These are phyloP conservation scores for Cytospora chrysosperma DNA, from an alignment of 2,329 filamentous ascomycete genomes.

Conservation along the genomic window DNA sequence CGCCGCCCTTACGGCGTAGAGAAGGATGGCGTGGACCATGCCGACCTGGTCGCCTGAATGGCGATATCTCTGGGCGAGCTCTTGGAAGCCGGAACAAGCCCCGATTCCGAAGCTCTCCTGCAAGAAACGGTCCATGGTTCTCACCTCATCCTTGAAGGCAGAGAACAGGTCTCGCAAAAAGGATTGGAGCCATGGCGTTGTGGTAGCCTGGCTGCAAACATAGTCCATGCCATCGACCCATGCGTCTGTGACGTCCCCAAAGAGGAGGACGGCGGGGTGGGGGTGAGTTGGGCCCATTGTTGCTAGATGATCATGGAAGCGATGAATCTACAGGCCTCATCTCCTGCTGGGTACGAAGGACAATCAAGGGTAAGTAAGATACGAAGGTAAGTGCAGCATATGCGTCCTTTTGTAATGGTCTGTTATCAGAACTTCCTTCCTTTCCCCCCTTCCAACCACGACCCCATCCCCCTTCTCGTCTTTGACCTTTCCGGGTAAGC, in stretches of 20 bases:
- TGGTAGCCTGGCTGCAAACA: slow-evolving; percentile 2
- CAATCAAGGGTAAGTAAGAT: not conserved
- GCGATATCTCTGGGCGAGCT: slow-evolving; percentile 1
- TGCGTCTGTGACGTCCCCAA: slow-evolving; percentile 8
- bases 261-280: not conserved
- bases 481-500: not conserved
- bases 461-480: not conserved
- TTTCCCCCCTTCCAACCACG: not conserved
- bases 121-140: not conserved
- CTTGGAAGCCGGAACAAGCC: not conserved
- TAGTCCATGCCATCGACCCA: slow-evolving; percentile 9
- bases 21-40: slow-evolving; percentile 10
- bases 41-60: slow-evolving; percentile 4
- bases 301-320: not conserved
- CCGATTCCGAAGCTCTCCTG: not conserved
- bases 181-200: slow-evolving; percentile 7
- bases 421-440: not conserved
- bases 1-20: slow-evolving; percentile 6
- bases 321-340: not conserved
- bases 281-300: slow-evolving; percentile 6
- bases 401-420: not conserved
- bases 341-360: not conserved
- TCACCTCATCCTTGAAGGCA: not conserved
- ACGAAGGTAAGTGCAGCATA: not conserved
- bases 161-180: slow-evolving; percentile 2